Evolutionary conservation across 2,329 filamentous ascomycete genomes (phyloP).

Genomic region (Alternaria longipes): DNA sequence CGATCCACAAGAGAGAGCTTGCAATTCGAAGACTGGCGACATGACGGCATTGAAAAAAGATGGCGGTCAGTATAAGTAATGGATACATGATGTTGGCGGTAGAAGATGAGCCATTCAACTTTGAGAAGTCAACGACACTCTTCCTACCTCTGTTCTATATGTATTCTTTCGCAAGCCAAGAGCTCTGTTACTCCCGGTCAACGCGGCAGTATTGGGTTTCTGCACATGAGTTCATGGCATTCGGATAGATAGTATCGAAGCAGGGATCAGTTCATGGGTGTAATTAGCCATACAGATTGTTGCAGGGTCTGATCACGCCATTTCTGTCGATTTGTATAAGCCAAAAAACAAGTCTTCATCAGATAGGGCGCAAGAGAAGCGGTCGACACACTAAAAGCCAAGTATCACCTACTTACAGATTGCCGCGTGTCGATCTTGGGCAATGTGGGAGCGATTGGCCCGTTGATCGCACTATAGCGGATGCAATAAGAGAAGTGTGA

Average conservation of each 20-base stretch:
- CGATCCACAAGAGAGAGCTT: constrained; percentile 34
- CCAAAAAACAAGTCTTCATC: background rate
- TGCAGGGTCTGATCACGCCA: background rate
- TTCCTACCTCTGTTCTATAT: background rate
- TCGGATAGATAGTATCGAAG: background rate
- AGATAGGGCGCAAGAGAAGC: background rate
- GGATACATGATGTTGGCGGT: background rate
- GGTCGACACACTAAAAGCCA: background rate
- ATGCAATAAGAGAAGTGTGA: background rate
- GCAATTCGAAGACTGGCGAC: constrained; percentile 20
- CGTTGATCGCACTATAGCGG: background rate
- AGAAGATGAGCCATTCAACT: background rate
- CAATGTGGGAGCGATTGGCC: background rate
- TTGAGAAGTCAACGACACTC: background rate
- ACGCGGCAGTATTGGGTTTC: background rate
- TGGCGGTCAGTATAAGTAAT: background rate
- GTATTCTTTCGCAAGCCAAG: background rate
- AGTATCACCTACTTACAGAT: background rate
- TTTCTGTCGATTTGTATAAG: background rate
- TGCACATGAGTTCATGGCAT: background rate
- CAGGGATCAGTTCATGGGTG: constrained; percentile 5
- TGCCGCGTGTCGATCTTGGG: background rate
- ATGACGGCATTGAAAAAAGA: background rate
- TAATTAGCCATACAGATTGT: constrained; percentile 1
- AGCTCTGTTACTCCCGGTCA: background rate